These are phyloP conservation scores for Aurantiochytrium sp. DNA, from an alignment of 108 stramenopile species.

Conservation along the genomic window DNA sequence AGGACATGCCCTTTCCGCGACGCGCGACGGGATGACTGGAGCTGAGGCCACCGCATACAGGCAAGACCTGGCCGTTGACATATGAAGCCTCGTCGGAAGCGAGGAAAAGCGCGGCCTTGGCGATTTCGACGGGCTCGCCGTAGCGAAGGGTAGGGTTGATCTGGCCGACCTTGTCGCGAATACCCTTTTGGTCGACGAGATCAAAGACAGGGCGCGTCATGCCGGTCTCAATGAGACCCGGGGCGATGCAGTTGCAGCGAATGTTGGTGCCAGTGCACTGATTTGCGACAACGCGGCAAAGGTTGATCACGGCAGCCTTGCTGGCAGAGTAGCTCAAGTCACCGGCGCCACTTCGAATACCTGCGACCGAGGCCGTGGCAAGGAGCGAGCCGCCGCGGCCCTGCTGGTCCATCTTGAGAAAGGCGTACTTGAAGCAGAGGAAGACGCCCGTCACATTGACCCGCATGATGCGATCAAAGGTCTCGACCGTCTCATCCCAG, in stretches of 20 bases:
- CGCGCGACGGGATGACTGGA: background rate
- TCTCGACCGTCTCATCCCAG: background rate
- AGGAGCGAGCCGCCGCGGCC: background rate
- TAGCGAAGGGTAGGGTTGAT: background rate
- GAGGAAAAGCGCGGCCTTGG: background rate
- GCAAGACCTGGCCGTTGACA: background rate
- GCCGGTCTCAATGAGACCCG: slow-evolving; percentile 1
- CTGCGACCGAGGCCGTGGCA: background rate
- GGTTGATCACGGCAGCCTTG: slow-evolving; percentile 10
- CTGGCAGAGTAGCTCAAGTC: background rate
- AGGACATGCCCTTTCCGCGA: background rate
- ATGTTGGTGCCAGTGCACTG: slow-evolving; percentile 4
- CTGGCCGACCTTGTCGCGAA: background rate
- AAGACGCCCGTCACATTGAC: background rate
- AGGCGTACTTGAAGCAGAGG: slow-evolving; percentile 7
- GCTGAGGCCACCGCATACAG: background rate
- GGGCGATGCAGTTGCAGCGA: background rate
- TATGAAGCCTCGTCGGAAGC: background rate
- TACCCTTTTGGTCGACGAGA: background rate
- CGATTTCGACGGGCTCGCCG: background rate
- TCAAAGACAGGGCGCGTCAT: background rate
- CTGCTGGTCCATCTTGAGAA: background rate
- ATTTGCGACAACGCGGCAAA: background rate
- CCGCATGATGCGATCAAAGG: background rate
- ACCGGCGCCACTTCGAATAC: background rate